phyloP scores from a whole-genome alignment of 2,329 filamentous ascomycete species.

The Coleophoma eucalyptorum region DNA sequence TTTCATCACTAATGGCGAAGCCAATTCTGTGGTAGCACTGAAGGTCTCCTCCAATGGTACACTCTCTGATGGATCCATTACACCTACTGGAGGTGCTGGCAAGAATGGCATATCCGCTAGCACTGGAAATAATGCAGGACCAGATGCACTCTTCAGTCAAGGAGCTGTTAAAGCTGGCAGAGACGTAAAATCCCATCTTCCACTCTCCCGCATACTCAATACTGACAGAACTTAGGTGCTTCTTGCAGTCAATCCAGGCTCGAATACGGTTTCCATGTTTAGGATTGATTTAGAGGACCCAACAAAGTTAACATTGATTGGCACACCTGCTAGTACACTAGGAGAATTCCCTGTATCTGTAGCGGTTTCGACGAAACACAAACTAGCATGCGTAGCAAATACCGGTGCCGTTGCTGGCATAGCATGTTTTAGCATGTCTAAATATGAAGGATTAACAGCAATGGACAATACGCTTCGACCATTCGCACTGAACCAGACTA shows the following conservation, averaged over 20 bases:
- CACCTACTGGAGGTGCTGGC: slow-evolving; percentile 44
- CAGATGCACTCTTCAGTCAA: slow-evolving; percentile 50
- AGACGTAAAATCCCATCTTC: slow-evolving; percentile 36
- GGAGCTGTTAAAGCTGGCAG: slow-evolving; percentile 44
- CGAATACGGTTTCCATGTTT: slow-evolving; percentile 48
- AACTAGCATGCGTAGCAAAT: slow-evolving; percentile 41
- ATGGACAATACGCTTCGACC: slow-evolving; percentile 39
- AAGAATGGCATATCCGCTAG: slow-evolving; percentile 34
- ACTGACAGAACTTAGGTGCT: too few species aligned
- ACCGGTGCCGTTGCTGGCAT: slow-evolving; percentile 41
- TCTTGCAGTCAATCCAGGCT: slow-evolving; percentile 52
- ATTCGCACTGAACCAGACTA: slow-evolving; percentile 50
- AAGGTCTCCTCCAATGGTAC: slow-evolving; percentile 42
- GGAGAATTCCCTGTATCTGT: slow-evolving; percentile 52
- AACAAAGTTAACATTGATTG: slow-evolving; percentile 39
- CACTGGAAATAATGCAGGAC: slow-evolving; percentile 33
- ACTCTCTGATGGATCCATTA: slow-evolving; percentile 38
- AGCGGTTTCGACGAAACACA: slow-evolving; percentile 38
- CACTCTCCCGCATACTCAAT: too few species aligned
- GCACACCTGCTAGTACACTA: slow-evolving; percentile 36
- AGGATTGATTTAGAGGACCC: slow-evolving; percentile 36
- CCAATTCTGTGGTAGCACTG: slow-evolving; percentile 46
- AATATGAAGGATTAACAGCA: slow-evolving; percentile 31
- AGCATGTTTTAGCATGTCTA: slow-evolving; percentile 37
- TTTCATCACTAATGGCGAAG: slow-evolving; percentile 47